Base-by-base conservation (phyloP, 176 grass and related monocot genomes). In the Musa acuminata region DNA sequence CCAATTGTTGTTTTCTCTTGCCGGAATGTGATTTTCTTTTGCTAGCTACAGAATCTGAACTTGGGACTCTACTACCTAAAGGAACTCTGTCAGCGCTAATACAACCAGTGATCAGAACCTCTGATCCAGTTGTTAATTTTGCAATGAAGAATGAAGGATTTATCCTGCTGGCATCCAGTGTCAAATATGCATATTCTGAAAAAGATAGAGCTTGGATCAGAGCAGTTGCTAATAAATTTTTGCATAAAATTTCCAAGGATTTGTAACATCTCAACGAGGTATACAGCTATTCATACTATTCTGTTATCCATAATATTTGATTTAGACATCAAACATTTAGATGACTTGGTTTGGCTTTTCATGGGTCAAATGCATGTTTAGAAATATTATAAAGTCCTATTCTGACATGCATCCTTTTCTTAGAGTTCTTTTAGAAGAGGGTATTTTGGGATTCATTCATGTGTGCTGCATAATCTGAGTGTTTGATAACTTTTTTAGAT, bases 201-300 rank as follows among this genome's bases (percentile, higher is more conserved):
- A 99, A 99, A 82, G 88, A 99, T 80, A 89, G 87, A 86, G 73
- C 85, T 82, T 99, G 90, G 90, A 89, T 99, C 78, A 81, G 65
- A 77, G 84, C 88, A 81, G 51, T 94, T 82, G 88, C 90, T 52
- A 94, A 84, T 66, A 98, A 98, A 75, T 89, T 94, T 82, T 80
- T 70, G 67, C 2, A 16, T 72, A 26, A 59, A 29, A 25, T 43
- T 51, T 13, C 24, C 21, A 83, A 84, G 80, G 75, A 48, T 49
- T 69, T 49, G 66, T 48, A 19, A 49, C 26, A 17, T 68, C 65
- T 48, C 29, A 19, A 19, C 49, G 62, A 69, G 66, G 29, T 49
- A 49, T 69, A 49, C 27, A 19, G 27, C 43, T 49, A 49, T 69
- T 55, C 53, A 55, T 35, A 55, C 13, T 55, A 55, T 3, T 55